Base-by-base conservation (phyloP, 192 early-diverging fungal species). In the Pilobolus umbonatus region DNA sequence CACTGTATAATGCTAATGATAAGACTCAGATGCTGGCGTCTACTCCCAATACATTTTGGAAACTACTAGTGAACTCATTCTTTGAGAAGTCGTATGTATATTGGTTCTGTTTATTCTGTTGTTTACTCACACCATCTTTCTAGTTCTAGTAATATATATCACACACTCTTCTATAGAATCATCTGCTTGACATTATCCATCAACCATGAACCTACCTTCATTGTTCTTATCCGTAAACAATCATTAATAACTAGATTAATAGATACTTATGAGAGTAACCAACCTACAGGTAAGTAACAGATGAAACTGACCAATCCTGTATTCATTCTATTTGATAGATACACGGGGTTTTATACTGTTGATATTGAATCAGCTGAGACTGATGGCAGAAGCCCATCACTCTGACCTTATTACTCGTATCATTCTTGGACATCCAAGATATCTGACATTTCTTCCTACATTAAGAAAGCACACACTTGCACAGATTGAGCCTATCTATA, bases 81-180 rank as follows among this genome's bases (percentile, higher is more conserved):
- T 64, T 69, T 52, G 68, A 69, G 54, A 60, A 63, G 34, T 36
- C 36, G 55, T 61, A 54, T 32, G 44, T 61, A 8, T 25, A 39
- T 31, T 11, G 5, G 1, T 34, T 26, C 3, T 48, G 21, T 39
- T 17, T 11, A 14, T 19, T 47, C 21, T 26, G 17, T 11, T 11
- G 0, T 21, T 22, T 60, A 19, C 25, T 36, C 7, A 34, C 9
- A 19, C 21, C 35, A 17, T 31, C 8, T 10, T 14, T 19, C 9
- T 43, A 67, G 65, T 11, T 55, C 57, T 12, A 69, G 61, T 35
- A 64, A 50, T 54, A 64, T 62, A 19, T 69, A 69, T 53, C 68
- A 69, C 12, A 54, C 68, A 2, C 25, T 69, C 24, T 69, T 69
- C 26, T 69, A 58, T 47, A 47, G 61, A 36, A 35, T 69, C 5